Evolutionary conservation across 2,329 filamentous ascomycete genomes (phyloP), one percentile per base, ranked within the genome.

Genomic region (Aspergillus bombycis): DNA sequence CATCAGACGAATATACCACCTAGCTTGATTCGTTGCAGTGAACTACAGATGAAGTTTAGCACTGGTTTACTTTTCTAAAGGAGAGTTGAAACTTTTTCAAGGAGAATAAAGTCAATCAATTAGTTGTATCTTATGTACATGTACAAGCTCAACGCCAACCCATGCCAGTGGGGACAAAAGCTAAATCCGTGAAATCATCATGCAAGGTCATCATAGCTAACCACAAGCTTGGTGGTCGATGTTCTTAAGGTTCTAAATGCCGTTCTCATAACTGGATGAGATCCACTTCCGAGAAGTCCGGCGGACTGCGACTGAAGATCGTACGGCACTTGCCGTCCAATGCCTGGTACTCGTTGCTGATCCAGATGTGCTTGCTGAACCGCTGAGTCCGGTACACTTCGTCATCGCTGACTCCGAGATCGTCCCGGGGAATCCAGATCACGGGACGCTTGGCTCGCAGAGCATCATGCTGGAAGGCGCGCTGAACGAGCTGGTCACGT

Each of bases 391-490:
- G 85, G 72, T 85, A 84, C 52, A 98, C 90, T 81, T 99, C 95
- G 70, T 98, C 94, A 70, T 96, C 93, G 68, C 91, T 93, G 62
- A 99, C 87, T 6, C 95, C 95, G 6, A 98, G 79, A 68, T 95
- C 91, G 73, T 99, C 95, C 12, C 90, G 88, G 0, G 95, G 95
- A 52, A 99, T 92, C 95, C 95, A 99, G 30, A 99, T 89, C 0
- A 92, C 92, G 0, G 95, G 95, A 59, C 93, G 86, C 58, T 91
- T 87, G 1, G 94, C 92, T 10, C 95, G 88, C 43, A 97, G 83
- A 0, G 95, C 95, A 38, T 89, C 89, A 74, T 99, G 95, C 79
- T 94, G 90, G 78, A 99, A 99, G 0, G 94, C 93, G 71, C 93
- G 90, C 60, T 90, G 90, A 14, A 95, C 91, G 45, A 98, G 86